Evolutionary conservation across 306 rosid genomes (phyloP).

Genomic region (Cucurbita argyrosperma): DNA sequence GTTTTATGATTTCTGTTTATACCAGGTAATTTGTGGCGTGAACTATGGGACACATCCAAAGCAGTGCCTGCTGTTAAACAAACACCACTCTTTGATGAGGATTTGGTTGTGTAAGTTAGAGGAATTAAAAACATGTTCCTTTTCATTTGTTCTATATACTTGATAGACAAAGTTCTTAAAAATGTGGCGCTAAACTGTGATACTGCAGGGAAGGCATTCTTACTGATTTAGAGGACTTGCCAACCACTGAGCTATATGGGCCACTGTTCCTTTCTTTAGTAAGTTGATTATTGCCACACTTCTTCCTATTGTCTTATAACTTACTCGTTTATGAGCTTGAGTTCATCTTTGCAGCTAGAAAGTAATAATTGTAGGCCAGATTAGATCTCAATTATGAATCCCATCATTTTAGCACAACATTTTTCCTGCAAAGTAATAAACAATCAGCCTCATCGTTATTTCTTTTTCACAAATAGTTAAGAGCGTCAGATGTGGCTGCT

Average conservation of each 20-base stretch:
- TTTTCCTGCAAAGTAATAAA: background rate
- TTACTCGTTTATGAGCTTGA: background rate
- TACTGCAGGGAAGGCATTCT: conserved; percentile 87
- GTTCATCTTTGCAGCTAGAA: background rate
- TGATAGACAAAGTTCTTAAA: background rate
- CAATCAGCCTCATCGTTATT: background rate
- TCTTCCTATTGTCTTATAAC: background rate
- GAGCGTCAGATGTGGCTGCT: background rate
- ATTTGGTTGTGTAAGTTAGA: conserved; percentile 80
- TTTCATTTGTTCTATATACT: background rate
- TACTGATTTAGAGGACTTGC: conserved; percentile 56
- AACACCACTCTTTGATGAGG: conserved; percentile 93
- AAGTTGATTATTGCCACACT: conserved; percentile 23
- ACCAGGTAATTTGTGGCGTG: conserved; percentile 92
- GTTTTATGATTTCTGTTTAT: conserved; percentile 5
- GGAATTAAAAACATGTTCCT: background rate
- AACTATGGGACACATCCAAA: conserved; percentile 86
- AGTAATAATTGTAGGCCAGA: background rate
- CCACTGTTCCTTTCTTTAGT: conserved; percentile 82
- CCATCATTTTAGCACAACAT: background rate
- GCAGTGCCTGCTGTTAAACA: conserved; percentile 94
- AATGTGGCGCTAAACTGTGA: background rate
- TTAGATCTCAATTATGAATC: conserved; percentile 2
- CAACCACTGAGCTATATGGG: conserved; percentile 66
- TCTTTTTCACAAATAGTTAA: background rate